Percentiles rank a stretch among this genome's conserved stretches.
phyloP scores from a whole-genome alignment of 2,329 filamentous ascomycete species.

The Calycina herbarum region DNA sequence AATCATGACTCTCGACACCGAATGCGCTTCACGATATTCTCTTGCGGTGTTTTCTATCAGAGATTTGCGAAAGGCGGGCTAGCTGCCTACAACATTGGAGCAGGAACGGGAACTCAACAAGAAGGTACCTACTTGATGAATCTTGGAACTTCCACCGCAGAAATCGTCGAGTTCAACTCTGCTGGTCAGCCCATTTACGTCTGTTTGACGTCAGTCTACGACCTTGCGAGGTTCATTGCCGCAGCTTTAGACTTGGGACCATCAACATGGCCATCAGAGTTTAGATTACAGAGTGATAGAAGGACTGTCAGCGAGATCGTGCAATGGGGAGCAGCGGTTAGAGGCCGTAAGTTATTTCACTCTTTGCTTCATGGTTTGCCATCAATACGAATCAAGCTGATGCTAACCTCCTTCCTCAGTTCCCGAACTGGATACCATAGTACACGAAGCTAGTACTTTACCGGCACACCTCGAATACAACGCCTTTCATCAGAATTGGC shows the following conservation, averaged over 20 bases:
- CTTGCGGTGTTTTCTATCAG: slow-evolving; percentile 76
- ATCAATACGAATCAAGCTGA: neutral
- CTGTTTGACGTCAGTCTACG: slow-evolving; percentile 67
- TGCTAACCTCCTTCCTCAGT: neutral
- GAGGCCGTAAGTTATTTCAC: slow-evolving; percentile 45
- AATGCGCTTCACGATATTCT: slow-evolving; percentile 70
- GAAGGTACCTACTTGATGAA: slow-evolving; percentile 69
- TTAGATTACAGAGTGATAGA: slow-evolving; percentile 67
- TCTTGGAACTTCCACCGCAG: slow-evolving; percentile 55
- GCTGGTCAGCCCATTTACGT: slow-evolving; percentile 54
- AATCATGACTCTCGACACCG: slow-evolving; percentile 44
- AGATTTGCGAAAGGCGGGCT: slow-evolving; percentile 70
- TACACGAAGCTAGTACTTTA: slow-evolving; percentile 23
- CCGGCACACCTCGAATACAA: slow-evolving; percentile 24
- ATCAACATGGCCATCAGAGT: slow-evolving; percentile 65
- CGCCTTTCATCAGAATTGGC: slow-evolving; percentile 43
- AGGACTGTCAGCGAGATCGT: slow-evolving; percentile 62
- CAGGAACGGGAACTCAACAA: slow-evolving; percentile 49
- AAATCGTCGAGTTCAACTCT: slow-evolving; percentile 57
- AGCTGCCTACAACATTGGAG: slow-evolving; percentile 57
- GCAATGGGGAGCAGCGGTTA: slow-evolving; percentile 47
- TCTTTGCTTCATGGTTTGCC: neutral
- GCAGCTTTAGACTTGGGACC: slow-evolving; percentile 64
- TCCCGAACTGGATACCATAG: slow-evolving; percentile 24
- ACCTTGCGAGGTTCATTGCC: slow-evolving; percentile 70